Evolutionary conservation across 1,284 basidiomycete species (phyloP), one percentile per base, ranked within the genome.

Genomic region (Apiotrichum sp.): DNA sequence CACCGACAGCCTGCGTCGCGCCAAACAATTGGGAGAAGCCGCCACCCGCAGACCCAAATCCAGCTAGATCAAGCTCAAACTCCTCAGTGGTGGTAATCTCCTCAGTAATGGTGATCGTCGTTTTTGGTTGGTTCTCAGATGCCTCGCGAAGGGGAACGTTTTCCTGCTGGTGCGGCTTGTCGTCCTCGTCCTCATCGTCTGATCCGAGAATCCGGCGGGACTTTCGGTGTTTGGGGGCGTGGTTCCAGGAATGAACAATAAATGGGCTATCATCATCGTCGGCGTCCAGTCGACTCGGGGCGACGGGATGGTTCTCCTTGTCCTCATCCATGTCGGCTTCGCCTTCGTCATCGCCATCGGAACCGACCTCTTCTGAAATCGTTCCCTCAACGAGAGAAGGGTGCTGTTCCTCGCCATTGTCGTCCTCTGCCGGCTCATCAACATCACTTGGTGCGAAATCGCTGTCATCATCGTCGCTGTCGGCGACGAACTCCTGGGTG

Each of bases 21-120:
- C 64, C 69, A 34, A 74, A 74, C 8, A 74, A 57, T 50, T 74
- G 72, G 7, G 72, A 74, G 50, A 74, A 74, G 2, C 70, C 69
- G 2, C 53, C 64, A 7, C 53, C 56, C 0, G 60, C 65, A 6
- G 39, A 50, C 13, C 45, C 66, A 40, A 70, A 68, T 0, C 68
- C 70, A 29, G 36, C 61, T 0, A 69, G 43, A 40, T 68, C 67
- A 22, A 64, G 11, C n/a, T 33, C 36, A 46, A 33, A 32, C 6
- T 16, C 44, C n/a, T 16, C 1, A 16, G 13, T 2, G 38, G 31
- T 54, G 47, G 39, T 39, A 31, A 13, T 14, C 39, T 10, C 46
- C 43, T 43, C 47, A 47, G 8, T 51, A 47, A 50, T 36, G 35
- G 11, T 43, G 34, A 32, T 7, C 7, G 14, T n/a, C 0, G 52